Percentiles rank a stretch among this genome's conserved stretches.
These are phyloP conservation scores for Salix caprea DNA, from an alignment of 345 rosid species.

Conservation along the genomic window DNA sequence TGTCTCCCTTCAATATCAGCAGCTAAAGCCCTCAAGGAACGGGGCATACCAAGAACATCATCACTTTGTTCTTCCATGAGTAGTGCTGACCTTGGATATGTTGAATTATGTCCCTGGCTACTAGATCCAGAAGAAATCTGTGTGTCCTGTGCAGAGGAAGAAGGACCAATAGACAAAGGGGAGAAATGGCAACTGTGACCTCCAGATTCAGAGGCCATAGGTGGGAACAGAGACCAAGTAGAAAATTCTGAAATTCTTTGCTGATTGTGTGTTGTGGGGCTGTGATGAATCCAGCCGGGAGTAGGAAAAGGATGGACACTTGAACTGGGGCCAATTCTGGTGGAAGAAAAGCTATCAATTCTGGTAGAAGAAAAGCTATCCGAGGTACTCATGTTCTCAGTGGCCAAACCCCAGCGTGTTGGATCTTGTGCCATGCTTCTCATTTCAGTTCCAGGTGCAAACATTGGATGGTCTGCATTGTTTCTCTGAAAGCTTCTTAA, in stretches of 20 bases:
- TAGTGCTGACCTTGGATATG: conserved; percentile 45
- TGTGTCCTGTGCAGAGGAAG: conserved; percentile 50
- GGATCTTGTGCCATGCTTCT: conserved; percentile 62
- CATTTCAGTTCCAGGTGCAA: conserved; percentile 43
- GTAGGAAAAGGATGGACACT: conserved; percentile 38
- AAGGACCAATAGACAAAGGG: conserved; percentile 48
- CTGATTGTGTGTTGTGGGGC: conserved; percentile 33
- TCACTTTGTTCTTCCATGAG: conserved; percentile 51
- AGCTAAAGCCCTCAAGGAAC: conserved; percentile 57
- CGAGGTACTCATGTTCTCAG: conserved; percentile 40
- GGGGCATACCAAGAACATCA: conserved; percentile 52
- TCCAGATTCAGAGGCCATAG: conserved; percentile 49
- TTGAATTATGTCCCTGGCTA: conserved; percentile 48
- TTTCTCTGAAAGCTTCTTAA: conserved; percentile 49
- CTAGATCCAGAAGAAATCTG: conserved; percentile 40
- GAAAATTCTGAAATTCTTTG: conserved; percentile 51
- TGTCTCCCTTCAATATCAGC: conserved; percentile 66
- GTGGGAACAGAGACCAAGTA: conserved; percentile 73
- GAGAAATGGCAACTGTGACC: conserved; percentile 50
- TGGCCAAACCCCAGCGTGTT: conserved; percentile 53
- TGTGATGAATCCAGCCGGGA: conserved; percentile 53
- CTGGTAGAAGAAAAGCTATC: conserved; percentile 42
- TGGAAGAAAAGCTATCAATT: conserved; percentile 40
- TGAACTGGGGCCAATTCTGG: conserved; percentile 45
- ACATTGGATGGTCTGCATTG: conserved; percentile 48